Base-by-base conservation (phyloP, 345 rosid species). In the Aquilaria sinensis region DNA sequence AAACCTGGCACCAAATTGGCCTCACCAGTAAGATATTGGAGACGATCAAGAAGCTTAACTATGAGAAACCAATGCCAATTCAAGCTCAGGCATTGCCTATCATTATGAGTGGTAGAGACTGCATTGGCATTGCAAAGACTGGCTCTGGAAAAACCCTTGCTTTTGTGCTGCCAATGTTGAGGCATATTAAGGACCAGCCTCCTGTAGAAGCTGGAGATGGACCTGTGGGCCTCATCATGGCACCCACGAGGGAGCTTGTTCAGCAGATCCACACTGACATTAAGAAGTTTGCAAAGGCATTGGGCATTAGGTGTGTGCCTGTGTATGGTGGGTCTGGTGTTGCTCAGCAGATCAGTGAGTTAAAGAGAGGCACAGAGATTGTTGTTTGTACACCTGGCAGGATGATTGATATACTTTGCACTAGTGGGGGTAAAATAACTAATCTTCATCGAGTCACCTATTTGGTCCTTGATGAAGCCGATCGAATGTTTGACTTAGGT, bases 401-500 rank as follows among this genome's bases (percentile, higher is more conserved):
- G 74, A 94, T 94, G 97, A 94, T 94, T 67, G 97, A 90, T 78
- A 90, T 88, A 74, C 90, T 93, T 62, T 88, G 97, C 75, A 90
- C 97, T 10, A 93, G 96, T 66, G 85, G 89, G 48, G 99, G 97
- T 3, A 88, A 93, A 80, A 90, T 90, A 66, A 83, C 92, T 6
- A 93, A 93, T 74, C 81, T 93, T 66, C 82, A 85, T 10, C 81
- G 97, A 65, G 99, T 86, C 64, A 88, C 97, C 7, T 88, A 80
- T 70, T 75, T 93, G 62, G 97, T 88, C 54, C 83, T 93, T 97
- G 97, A 94, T 77, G 99, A 94, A 81, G 96, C 99, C 16, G 99
- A 90, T 80, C 79, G 97, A 57, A 94, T 94, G 99, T 90, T 90
- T 72, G 99, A 94, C 83, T 88, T 88, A 97, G 97, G 99, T 16